Conservation (phyloP, 2,329 filamentous ascomycete genomes). For the Diaporthe vaccinii region DNA sequence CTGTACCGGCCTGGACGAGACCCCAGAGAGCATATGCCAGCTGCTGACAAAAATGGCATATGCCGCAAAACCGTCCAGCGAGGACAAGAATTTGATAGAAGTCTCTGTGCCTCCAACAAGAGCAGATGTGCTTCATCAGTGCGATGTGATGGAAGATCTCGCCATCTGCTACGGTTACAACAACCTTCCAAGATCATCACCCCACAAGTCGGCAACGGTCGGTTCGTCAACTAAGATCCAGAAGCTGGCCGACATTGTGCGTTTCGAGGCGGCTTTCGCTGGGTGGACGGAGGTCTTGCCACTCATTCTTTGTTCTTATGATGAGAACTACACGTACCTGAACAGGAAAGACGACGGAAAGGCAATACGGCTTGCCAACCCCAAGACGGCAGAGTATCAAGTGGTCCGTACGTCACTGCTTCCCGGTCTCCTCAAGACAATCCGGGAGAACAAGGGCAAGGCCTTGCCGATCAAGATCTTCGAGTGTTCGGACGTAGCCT, state of each 20-base stretch:
- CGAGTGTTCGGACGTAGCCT: slow-evolving; percentile 90
- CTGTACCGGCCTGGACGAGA: slow-evolving; percentile 86
- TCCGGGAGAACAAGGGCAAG: slow-evolving; percentile 93
- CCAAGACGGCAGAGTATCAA: slow-evolving; percentile 94
- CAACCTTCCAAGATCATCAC: slow-evolving; percentile 88
- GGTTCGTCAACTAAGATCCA: slow-evolving; percentile 91
- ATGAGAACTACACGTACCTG: slow-evolving; percentile 97
- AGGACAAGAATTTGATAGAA: slow-evolving; percentile 79
- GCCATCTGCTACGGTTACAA: slow-evolving; percentile 99
- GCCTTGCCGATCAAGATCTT: slow-evolving; percentile 92
- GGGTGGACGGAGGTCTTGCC: slow-evolving; percentile 98
- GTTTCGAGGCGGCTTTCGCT: slow-evolving; percentile 89
- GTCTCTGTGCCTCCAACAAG: slow-evolving; percentile 89
- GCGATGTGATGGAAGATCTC: slow-evolving; percentile 98
- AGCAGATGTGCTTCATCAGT: slow-evolving; percentile 95
- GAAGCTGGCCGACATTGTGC: slow-evolving; percentile 93
- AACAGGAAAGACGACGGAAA: slow-evolving; percentile 90
- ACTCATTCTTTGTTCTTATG: slow-evolving; percentile 94
- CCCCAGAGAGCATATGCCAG: slow-evolving; percentile 80
- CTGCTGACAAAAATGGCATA: slow-evolving; percentile 92
- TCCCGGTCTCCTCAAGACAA: slow-evolving; percentile 86
- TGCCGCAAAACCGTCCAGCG: slow-evolving; percentile 79
- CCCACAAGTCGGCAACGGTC: slow-evolving; percentile 87
- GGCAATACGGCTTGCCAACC: slow-evolving; percentile 88
- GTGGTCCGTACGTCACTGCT: slow-evolving; percentile 85